Evolutionary conservation across 2,329 filamentous ascomycete genomes (phyloP), one percentile per base, ranked within the genome.

Genomic region (Penicillium sp.): DNA sequence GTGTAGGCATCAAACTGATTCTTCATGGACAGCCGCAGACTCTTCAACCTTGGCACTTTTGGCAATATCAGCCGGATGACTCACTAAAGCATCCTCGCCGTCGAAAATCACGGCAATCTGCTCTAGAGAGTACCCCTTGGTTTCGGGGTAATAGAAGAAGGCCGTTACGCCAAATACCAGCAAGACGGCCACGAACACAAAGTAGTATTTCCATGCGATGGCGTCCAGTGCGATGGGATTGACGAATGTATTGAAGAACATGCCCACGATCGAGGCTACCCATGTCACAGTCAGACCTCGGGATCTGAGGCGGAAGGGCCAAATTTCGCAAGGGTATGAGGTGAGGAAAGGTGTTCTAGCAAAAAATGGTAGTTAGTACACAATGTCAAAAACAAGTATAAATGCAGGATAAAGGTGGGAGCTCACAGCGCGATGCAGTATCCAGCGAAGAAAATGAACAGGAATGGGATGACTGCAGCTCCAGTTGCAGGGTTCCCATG

Each of bases 141-240:
- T 85, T 65, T 84, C 82, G 0, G 81, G 81, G 1, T 83, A 81
- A 21, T 74, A 71, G 64, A 79, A 79, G 71, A 73, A 83, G 44
- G 83, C 76, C 5, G 43, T 54, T 11, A 52, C 14, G 8, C 33
- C 13, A 14, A 50, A 61, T 79, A 82, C 0, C 56, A 71, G 61
- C 21, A 67, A 61, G 8, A 67, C 35, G n/a, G 42, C 55, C 19
- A 66, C 53, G 44, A 58, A 69, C 3, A 64, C 53, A 51, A 62
- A 60, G 49, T 64, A 68, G 47, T 63, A 67, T 53, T 63, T 65
- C 66, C 65, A 68, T 2, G 52, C 47, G 27, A 67, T 60, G 19
- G 58, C 54, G 3, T 58, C 54, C 13, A 68, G 48, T 19, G 59
- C 67, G 35, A 68, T 64, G 0, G 67, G 67, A 45, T 68, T 69